These are phyloP conservation scores for Blastocladiella emersonii DNA, from an alignment of 371 early-diverging fungal species.

Conservation along the genomic window DNA sequence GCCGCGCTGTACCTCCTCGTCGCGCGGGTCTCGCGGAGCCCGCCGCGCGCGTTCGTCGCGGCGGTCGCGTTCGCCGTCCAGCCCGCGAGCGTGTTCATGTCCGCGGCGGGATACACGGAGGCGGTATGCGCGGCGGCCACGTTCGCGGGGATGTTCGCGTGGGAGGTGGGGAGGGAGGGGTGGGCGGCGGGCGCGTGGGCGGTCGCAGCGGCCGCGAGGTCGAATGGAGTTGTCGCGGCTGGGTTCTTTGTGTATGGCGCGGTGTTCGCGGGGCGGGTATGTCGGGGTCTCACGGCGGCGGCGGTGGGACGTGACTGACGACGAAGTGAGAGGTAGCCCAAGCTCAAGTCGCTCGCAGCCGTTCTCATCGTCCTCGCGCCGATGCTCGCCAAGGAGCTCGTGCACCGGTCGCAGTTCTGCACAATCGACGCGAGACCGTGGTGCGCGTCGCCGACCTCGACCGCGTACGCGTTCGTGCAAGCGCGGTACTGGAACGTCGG, in stretches of 20 bases:
- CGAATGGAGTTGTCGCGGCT: slow-evolving; percentile 64
- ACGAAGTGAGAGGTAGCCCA: neutral
- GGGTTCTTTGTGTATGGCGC: slow-evolving; percentile 69
- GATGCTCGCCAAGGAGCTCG: neutral
- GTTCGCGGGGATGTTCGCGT: slow-evolving; percentile 59
- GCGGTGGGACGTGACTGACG: neutral
- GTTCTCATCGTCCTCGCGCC: neutral
- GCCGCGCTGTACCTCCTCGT: too few relatives aligned
- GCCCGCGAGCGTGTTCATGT: slow-evolving; percentile 75
- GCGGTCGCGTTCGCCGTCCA: slow-evolving; percentile 57
- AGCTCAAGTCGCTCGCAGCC: too few relatives aligned
- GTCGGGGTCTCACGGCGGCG: neutral
- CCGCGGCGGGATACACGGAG: slow-evolving; percentile 67
- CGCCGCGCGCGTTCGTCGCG: slow-evolving; percentile 50
- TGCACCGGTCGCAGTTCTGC: slow-evolving; percentile 1
- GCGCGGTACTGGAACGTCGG: slow-evolving; percentile 58
- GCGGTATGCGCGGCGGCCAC: slow-evolving; percentile 64
- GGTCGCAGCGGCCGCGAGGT: slow-evolving; percentile 45
- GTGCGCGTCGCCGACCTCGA: neutral
- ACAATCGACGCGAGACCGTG: neutral
- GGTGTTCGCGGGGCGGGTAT: slow-evolving; percentile 10
- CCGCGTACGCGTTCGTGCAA: slow-evolving; percentile 73
- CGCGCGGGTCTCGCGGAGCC: too few relatives aligned
- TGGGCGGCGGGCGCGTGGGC: slow-evolving; percentile 47
- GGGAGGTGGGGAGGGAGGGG: slow-evolving; percentile 26